Base-by-base conservation (phyloP, 257 asterid species). In the Petrea volubilis region DNA sequence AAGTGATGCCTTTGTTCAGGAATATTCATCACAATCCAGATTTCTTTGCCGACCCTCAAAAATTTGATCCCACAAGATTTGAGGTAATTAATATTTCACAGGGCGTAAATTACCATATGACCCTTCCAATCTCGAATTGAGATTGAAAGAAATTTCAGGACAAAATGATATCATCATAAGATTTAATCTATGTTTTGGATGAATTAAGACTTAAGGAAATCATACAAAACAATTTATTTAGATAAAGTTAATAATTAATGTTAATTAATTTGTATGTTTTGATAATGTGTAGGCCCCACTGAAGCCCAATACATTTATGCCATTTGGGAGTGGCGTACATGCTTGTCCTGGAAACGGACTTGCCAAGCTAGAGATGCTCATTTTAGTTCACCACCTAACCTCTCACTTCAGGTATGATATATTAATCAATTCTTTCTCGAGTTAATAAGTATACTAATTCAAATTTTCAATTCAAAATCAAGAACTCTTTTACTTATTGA, bases 261-360 rank as follows among this genome's bases (percentile, higher is more conserved):
- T n/a, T n/a, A n/a, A n/a, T 33, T 33, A 33, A 33, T 33, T 38
- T 38, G 9, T 38, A 7, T 38, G 9, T 5, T 38, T 12, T 38
- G 43, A 38, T 13, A 6, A 1, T 4, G 20, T 7, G 5, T 43
- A 88, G 96, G 79, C 46, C 57, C 81, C 83, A 25, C 88, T 84
- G 1, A 86, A 82, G 66, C 88, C 90, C 33, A 82, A 86, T 67
- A 84, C 89, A 12, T 84, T 80, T 43, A 82, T 88, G 86, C 96
- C 96, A 56, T 88, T 84, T 80, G 96, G 96, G 55, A 84, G 78
- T 51, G 96, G 96, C 49, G 81, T 74, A n/a, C 96, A 88, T 52
- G 80, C 93, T 24, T 88, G 96, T 59, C 96, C 96, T 4, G 96
- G 96, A 7, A 86, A 86, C 17, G 89, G 84, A 73, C 87, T 86